Conservation (phyloP, 306 rosid species). For the Leucaena leucocephala region DNA sequence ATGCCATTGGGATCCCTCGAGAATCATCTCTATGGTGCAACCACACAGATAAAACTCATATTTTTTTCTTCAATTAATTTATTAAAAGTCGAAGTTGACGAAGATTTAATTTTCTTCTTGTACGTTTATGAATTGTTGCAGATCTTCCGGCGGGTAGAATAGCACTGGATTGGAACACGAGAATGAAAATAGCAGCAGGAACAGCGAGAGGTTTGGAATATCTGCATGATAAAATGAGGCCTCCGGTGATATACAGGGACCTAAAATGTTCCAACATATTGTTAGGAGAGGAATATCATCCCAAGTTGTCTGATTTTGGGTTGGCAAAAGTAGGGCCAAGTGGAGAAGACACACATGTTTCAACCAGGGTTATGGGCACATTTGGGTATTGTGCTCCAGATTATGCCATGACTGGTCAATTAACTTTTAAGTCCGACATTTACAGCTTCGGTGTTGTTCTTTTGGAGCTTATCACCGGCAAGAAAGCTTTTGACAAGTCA, state of each 20-base stretch:
- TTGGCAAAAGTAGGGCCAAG: constrained; percentile 82
- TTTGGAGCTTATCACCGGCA: constrained; percentile 87
- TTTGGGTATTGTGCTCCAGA: constrained; percentile 90
- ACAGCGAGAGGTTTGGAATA: constrained; percentile 86
- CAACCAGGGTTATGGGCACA: constrained; percentile 85
- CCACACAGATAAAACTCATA: background rate
- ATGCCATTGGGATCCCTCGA: constrained; percentile 86
- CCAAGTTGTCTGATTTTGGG: constrained; percentile 91
- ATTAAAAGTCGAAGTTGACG: background rate
- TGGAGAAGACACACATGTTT: constrained; percentile 77
- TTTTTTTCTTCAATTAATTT: background rate
- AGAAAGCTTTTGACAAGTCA: constrained; percentile 63
- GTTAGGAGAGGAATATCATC: constrained; percentile 71
- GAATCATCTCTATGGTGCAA: constrained; percentile 75
- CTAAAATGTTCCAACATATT: constrained; percentile 86
- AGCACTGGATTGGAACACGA: constrained; percentile 81
- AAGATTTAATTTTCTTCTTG: background rate
- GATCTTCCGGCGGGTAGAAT: constrained; percentile 52
- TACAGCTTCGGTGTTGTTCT: constrained; percentile 95
- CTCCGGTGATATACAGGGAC: constrained; percentile 81
- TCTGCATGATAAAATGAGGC: constrained; percentile 74
- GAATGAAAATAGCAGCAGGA: constrained; percentile 84
- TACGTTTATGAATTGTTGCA: constrained; percentile 6
- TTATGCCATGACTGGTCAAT: constrained; percentile 82
- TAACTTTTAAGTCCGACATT: constrained; percentile 85